phyloP scores from a whole-genome alignment of 345 rosid species.

The Syzygium aqueum region DNA sequence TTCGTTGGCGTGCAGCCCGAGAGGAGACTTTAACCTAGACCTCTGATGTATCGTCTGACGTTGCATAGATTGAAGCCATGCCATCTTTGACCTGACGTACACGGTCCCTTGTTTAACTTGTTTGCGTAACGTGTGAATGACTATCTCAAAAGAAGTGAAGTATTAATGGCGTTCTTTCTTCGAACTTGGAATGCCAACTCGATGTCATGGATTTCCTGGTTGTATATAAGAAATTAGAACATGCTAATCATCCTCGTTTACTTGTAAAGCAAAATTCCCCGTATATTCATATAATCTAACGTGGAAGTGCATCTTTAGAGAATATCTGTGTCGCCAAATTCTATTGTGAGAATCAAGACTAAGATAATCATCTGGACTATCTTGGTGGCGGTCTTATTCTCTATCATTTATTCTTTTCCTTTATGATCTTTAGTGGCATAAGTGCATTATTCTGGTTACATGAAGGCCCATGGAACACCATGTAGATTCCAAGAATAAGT shows the following conservation, averaged over 20 bases:
- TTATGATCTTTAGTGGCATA: background rate
- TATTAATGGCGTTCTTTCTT: background rate
- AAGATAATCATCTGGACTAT: background rate
- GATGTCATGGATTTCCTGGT: background rate
- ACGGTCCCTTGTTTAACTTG: background rate
- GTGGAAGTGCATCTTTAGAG: background rate
- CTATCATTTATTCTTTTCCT: background rate
- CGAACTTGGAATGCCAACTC: background rate
- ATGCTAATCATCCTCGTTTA: background rate
- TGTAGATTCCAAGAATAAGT: background rate
- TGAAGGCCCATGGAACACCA: accelerated
- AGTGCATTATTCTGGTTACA: background rate
- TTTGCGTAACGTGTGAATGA: background rate
- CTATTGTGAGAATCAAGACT: background rate
- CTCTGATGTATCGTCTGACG: background rate
- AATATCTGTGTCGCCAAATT: background rate
- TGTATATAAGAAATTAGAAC: background rate
- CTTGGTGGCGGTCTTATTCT: background rate
- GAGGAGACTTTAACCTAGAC: background rate
- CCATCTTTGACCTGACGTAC: background rate
- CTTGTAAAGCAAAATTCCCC: background rate
- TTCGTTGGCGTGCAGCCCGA: background rate
- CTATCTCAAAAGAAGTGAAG: background rate
- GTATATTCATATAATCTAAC: background rate
- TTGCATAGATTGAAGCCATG: background rate